These are phyloP conservation scores for Aspergillus terreus DNA, from an alignment of 2,329 filamentous ascomycete species.

Conservation along the genomic window DNA sequence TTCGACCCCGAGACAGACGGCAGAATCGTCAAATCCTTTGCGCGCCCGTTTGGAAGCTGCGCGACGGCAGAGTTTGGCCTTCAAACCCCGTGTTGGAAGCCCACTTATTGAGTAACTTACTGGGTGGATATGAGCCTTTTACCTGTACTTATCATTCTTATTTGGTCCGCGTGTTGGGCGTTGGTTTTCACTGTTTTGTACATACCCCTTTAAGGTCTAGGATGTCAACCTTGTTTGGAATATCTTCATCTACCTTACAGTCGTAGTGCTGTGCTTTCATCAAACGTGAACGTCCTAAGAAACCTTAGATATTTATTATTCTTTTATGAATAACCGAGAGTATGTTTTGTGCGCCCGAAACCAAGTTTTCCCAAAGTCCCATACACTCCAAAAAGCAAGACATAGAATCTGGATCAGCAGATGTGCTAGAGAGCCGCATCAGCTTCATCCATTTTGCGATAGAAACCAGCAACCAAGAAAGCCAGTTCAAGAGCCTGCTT, in stretches of 20 bases:
- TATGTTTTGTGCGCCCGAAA: neutral
- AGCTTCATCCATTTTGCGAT: conserved; percentile 46
- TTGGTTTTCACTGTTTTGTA: too few relatives aligned
- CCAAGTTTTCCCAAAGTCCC: neutral
- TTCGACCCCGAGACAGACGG: conserved; percentile 21
- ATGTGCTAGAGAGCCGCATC: neutral
- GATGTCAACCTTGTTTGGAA: too few relatives aligned
- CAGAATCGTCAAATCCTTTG: conserved; percentile 40
- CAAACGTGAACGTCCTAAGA: too few relatives aligned
- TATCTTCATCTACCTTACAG: too few relatives aligned
- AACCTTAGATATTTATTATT: too few relatives aligned
- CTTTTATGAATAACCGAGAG: too few relatives aligned
- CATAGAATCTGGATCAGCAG: too few relatives aligned
- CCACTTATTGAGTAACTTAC: conserved; percentile 54
- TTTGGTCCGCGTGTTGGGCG: neutral
- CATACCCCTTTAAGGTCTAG: too few relatives aligned
- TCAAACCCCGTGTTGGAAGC: conserved; percentile 70
- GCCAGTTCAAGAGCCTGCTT: conserved; percentile 95
- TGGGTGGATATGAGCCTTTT: neutral
- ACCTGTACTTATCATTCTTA: neutral
- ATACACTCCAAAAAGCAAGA: too few relatives aligned
- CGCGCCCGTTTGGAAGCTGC: conserved; percentile 66
- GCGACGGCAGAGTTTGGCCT: conserved; percentile 72
- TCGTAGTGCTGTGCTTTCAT: too few relatives aligned
- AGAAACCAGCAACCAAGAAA: conserved; percentile 87